These are phyloP conservation scores for Draba incana DNA, from an alignment of 345 rosid genomes.

Conservation along the genomic window DNA sequence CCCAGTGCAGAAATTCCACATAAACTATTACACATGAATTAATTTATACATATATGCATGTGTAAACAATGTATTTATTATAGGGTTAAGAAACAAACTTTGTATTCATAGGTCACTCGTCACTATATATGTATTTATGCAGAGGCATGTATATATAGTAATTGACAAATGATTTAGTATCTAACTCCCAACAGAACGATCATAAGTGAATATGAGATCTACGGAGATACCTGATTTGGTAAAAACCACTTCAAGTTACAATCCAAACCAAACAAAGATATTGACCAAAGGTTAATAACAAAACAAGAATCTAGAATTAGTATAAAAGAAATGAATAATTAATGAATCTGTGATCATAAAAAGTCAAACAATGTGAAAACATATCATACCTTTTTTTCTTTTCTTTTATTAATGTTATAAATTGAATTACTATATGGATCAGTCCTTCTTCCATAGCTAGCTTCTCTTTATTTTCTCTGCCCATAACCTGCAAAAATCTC, in stretches of 20 bases:
- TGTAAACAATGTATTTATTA: not conserved
- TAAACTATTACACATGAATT: not conserved
- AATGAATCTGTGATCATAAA: slow-evolving; percentile 27
- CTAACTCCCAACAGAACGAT: slow-evolving; percentile 26
- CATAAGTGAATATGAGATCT: slow-evolving; percentile 14
- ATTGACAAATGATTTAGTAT: slow-evolving; percentile 21
- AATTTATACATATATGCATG: not conserved
- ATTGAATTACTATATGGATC: slow-evolving; percentile 29
- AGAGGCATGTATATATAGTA: slow-evolving; percentile 25
- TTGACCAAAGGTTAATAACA: slow-evolving; percentile 34
- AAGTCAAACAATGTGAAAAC: slow-evolving; percentile 45
- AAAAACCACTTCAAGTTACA: slow-evolving; percentile 24
- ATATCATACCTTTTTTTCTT: slow-evolving; percentile 39
- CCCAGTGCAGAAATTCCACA: slow-evolving; percentile 3
- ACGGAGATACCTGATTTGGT: slow-evolving; percentile 40
- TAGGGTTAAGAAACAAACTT: no score
- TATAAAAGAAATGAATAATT: slow-evolving; percentile 12
- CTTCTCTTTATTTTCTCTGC: slow-evolving; percentile 44
- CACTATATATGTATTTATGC: not conserved
- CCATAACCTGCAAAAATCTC: slow-evolving; percentile 48
- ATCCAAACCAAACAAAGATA: slow-evolving; percentile 30
- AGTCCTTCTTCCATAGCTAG: slow-evolving; percentile 44
- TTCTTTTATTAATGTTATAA: not conserved
- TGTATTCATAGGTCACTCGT: not conserved
- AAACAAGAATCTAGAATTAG: slow-evolving; percentile 23